Evolutionary conservation across 2,329 filamentous ascomycete genomes (phyloP).

Genomic region (Exophiala sp.): DNA sequence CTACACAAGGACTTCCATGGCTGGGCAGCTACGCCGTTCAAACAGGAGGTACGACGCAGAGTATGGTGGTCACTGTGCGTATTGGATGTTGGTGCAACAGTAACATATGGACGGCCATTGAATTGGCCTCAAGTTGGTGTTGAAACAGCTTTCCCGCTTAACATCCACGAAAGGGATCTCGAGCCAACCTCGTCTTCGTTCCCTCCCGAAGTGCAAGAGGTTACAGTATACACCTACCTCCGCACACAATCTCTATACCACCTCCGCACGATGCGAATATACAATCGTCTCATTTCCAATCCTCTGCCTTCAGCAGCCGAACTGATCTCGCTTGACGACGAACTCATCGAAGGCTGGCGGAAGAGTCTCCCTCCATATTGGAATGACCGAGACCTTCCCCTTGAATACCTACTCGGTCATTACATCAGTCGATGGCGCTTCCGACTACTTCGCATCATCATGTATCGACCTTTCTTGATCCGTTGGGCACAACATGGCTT

Average conservation of each 20-base stretch:
- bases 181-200: constrained; percentile 36
- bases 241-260: constrained; percentile 44
- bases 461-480: constrained; percentile 41
- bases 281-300: constrained; percentile 44
- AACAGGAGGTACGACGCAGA: constrained; percentile 40
- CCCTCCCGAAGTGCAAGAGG: constrained; percentile 37
- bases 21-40: constrained; percentile 45
- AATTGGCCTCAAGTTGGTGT: constrained; percentile 42
- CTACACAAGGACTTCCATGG: constrained; percentile 50
- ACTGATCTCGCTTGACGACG: constrained; percentile 39
- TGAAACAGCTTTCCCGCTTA: constrained; percentile 21
- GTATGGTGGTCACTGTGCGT: constrained; percentile 58
- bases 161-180: constrained; percentile 24
- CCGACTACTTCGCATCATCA: constrained; percentile 43
- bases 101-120: constrained; percentile 50
- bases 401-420: constrained; percentile 38
- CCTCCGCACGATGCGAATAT: constrained; percentile 43
- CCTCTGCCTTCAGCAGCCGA: constrained; percentile 42
- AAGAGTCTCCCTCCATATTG: constrained; percentile 41
- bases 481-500: constrained; percentile 31
- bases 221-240: constrained; percentile 44
- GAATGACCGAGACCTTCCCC: constrained; percentile 34
- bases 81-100: constrained; percentile 51
- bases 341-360: constrained; percentile 42
- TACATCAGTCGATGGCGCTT: constrained; percentile 42